Evolutionary conservation across 768 basidiomycete genomes (phyloP).

Genomic region (Macrocybe gigantea): DNA sequence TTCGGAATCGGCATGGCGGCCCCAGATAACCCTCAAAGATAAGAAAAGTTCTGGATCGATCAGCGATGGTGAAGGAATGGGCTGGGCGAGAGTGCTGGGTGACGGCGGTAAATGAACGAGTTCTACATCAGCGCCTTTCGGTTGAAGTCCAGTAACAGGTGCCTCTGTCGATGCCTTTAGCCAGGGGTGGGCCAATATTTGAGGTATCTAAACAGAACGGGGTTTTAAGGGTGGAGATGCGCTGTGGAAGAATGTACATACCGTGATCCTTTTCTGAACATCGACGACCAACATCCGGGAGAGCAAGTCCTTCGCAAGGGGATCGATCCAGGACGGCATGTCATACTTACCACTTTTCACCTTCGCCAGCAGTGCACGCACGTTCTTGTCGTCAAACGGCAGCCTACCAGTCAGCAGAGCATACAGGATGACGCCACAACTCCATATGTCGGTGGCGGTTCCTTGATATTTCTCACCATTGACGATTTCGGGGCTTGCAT

Average conservation of each 20-base stretch:
- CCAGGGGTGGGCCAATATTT: conserved; percentile 87
- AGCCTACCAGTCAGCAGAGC: conserved; percentile 86
- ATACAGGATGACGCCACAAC: conserved; percentile 90
- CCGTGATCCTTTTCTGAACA: conserved; percentile 72
- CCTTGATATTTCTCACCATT: conserved; percentile 87
- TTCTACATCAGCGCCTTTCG: conserved; percentile 8
- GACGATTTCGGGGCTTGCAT: conserved; percentile 95
- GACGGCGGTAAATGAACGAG: conserved; percentile 50
- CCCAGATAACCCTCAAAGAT: conserved; percentile 82
- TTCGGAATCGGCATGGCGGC: conserved; percentile 54
- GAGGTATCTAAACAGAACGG: conserved; percentile 57
- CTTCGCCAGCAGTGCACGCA: conserved; percentile 69
- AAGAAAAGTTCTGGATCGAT: conserved; percentile 76
- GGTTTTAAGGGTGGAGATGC: conserved; percentile 1
- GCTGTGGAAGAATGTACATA: conserved; percentile 27
- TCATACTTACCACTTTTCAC: conserved; percentile 85
- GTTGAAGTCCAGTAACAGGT: conserved; percentile 1
- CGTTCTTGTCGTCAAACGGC: conserved; percentile 91
- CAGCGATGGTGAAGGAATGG: conserved; percentile 58
- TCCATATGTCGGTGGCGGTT: conserved; percentile 93
- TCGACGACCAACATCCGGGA: conserved; percentile 87
- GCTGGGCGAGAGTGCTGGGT: conserved; percentile 61
- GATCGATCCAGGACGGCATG: conserved; percentile 75
- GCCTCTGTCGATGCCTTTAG: conserved; percentile 29
- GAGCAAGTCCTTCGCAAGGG: conserved; percentile 81